Conservation (phyloP, 2,329 filamentous ascomycete species). For the Sphaerostilbella broomeana region DNA sequence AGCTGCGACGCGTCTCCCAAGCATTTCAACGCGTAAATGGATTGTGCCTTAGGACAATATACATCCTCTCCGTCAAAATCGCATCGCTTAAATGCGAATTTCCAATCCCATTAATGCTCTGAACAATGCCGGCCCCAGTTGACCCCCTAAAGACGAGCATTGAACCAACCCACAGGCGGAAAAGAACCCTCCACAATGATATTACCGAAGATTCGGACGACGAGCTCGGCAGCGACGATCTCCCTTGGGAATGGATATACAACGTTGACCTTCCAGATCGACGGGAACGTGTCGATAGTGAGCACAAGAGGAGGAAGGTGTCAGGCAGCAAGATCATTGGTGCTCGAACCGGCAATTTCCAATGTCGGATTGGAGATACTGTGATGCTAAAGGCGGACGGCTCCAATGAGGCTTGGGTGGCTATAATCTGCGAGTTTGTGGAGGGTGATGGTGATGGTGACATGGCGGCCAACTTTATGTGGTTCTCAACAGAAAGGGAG, state of each 20-base stretch:
- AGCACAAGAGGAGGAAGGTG: constrained; percentile 31
- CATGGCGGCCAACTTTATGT: constrained; percentile 85
- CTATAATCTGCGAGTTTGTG: constrained; percentile 76
- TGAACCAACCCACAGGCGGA: constrained; percentile 17
- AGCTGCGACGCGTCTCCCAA: constrained; percentile 23
- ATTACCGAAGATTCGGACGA: constrained; percentile 78
- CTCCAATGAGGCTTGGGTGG: constrained; percentile 84
- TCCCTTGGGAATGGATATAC: constrained; percentile 78
- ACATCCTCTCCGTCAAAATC: too few relatives aligned
- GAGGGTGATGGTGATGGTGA: constrained; percentile 58
- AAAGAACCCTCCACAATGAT: constrained; percentile 43
- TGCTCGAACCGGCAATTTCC: constrained; percentile 73
- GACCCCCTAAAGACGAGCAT: constrained; percentile 15
- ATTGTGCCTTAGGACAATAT: too few relatives aligned
- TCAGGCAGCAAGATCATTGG: constrained; percentile 58
- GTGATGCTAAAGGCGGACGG: constrained; percentile 85
- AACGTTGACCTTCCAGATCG: constrained; percentile 27
- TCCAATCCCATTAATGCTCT: constrained; percentile 11
- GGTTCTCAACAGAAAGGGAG: constrained; percentile 90
- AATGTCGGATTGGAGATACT: constrained; percentile 73
- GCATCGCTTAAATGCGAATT: too few relatives aligned
- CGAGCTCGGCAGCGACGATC: constrained; percentile 68
- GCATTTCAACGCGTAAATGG: constrained; percentile 22
- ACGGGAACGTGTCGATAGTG: constrained; percentile 22
- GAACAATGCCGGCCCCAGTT: constrained; percentile 21